A percentile compares a stretch with the other conserved stretches of the same genome.
Evolutionary conservation across 257 asterid genomes (phyloP).

Genomic region (Knoxia roxburghii): DNA sequence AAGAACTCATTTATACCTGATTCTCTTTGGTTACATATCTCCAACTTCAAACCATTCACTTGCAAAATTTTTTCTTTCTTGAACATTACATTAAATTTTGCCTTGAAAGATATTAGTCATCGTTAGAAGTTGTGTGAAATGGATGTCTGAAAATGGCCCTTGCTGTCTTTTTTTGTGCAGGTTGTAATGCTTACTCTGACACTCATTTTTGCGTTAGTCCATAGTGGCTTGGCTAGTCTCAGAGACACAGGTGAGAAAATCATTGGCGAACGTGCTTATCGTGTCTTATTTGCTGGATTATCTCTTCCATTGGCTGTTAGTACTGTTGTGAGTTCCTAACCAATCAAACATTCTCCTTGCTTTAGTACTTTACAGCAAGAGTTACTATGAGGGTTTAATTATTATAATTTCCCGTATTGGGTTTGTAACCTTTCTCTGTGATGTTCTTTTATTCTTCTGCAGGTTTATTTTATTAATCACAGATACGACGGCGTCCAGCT

Average conservation of each 20-base stretch:
- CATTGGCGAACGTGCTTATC: constrained; percentile 92
- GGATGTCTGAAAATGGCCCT: constrained; percentile 1
- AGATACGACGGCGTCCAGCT: constrained; percentile 94
- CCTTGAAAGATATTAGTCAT: too few species aligned
- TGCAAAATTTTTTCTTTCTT: too few species aligned
- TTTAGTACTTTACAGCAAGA: background rate
- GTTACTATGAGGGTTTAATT: background rate
- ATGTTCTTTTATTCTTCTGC: constrained; percentile 17
- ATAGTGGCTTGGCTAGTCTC: constrained; percentile 95
- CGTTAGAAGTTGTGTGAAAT: background rate
- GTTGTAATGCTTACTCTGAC: constrained; percentile 66
- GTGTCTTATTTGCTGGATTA: constrained; percentile 89
- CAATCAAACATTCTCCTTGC: background rate
- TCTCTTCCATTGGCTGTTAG: constrained; percentile 93
- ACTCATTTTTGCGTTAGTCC: constrained; percentile 75
- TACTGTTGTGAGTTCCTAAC: constrained; percentile 71
- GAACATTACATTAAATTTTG: background rate
- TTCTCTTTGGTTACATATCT: too few species aligned
- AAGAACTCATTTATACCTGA: too few species aligned
- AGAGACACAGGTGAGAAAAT: constrained; percentile 95
- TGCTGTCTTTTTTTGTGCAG: constrained; percentile 43
- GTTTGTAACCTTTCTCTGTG: constrained; percentile 2
- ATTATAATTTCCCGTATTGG: background rate
- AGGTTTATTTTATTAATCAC: constrained; percentile 96
- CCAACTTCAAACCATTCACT: too few species aligned